phyloP scores from a whole-genome alignment of 2,329 filamentous ascomycete species.

The Berkeleyomyces rouxiae region DNA sequence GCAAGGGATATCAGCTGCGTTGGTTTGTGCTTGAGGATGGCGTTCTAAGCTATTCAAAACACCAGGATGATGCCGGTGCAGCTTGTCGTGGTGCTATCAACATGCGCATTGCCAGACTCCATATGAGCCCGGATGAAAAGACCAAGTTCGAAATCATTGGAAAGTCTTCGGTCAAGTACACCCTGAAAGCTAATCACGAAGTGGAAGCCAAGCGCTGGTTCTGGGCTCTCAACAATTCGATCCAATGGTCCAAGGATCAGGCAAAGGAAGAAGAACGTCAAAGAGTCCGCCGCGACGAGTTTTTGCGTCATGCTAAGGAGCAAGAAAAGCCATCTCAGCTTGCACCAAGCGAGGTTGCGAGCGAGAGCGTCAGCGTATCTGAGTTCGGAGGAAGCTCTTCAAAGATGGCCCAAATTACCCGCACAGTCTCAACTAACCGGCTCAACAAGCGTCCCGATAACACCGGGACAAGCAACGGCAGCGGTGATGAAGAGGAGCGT shows the following conservation, averaged over 20 bases:
- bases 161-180: constrained; percentile 97
- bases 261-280: constrained; percentile 76
- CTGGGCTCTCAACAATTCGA: constrained; percentile 96
- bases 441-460: constrained; percentile 19
- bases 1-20: constrained; percentile 84
- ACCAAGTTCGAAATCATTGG: constrained; percentile 95
- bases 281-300: constrained; percentile 56
- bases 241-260: constrained; percentile 96
- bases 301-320: constrained; percentile 64
- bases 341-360: constrained; percentile 30
- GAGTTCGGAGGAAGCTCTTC: constrained; percentile 20
- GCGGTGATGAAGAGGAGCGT: constrained; percentile 34
- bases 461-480: constrained; percentile 24
- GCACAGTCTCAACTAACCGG: constrained; percentile 11
- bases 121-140: constrained; percentile 96
- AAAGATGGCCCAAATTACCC: constrained; percentile 17
- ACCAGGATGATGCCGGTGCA: constrained; percentile 91
- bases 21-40: constrained; percentile 98
- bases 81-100: constrained; percentile 96
- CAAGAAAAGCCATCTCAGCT: constrained; percentile 38
- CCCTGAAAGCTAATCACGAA: constrained; percentile 92
- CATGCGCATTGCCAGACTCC: constrained; percentile 86
- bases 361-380: constrained; percentile 35
- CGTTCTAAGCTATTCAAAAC: constrained; percentile 96
- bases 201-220: constrained; percentile 98